A percentile compares a stretch with the other conserved stretches of the same genome.
phyloP scores from a whole-genome alignment of 208 protist genomes.

The Kentomonas sorsogonicus region DNA sequence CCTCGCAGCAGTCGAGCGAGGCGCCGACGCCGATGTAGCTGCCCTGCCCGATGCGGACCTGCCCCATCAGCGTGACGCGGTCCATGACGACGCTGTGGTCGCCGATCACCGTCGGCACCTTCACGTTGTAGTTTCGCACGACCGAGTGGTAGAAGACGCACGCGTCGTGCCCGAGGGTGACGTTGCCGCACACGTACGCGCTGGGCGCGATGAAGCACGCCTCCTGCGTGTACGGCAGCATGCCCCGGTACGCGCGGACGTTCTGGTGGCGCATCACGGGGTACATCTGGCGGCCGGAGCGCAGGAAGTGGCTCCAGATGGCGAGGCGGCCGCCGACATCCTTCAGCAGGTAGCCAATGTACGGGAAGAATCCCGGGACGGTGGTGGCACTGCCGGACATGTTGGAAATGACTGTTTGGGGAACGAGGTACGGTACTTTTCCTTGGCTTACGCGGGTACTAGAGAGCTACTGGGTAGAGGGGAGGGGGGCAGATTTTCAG shows the following conservation, averaged over 20 bases:
- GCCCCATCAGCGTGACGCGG: slow-evolving; percentile 72
- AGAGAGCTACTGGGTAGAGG: no score
- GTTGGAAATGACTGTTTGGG: not conserved
- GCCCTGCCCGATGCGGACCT: slow-evolving; percentile 57
- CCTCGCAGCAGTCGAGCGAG: slow-evolving; percentile 76
- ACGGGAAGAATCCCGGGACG: slow-evolving; percentile 59
- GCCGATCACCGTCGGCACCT: slow-evolving; percentile 50
- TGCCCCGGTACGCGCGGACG: slow-evolving; percentile 73
- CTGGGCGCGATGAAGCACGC: slow-evolving; percentile 84
- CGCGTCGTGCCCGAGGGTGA: slow-evolving; percentile 73
- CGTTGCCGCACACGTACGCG: slow-evolving; percentile 79
- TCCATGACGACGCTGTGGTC: slow-evolving; percentile 85
- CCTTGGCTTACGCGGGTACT: no score
- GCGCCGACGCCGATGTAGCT: slow-evolving; percentile 63
- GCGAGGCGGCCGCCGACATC: slow-evolving; percentile 66
- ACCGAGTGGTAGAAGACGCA: slow-evolving; percentile 86
- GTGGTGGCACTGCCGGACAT: slow-evolving; percentile 55
- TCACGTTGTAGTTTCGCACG: slow-evolving; percentile 80
- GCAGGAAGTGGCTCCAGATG: slow-evolving; percentile 62
- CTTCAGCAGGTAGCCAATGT: slow-evolving; percentile 84
- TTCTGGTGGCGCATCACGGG: slow-evolving; percentile 86
- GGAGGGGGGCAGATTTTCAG: no score
- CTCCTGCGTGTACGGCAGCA: slow-evolving; percentile 83
- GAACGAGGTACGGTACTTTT: no score
- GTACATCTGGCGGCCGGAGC: slow-evolving; percentile 62